Percentiles rank a stretch among this genome's conserved stretches.
Conservation (phyloP, 163 green algal species). For the Scenedesmus sp. region DNA sequence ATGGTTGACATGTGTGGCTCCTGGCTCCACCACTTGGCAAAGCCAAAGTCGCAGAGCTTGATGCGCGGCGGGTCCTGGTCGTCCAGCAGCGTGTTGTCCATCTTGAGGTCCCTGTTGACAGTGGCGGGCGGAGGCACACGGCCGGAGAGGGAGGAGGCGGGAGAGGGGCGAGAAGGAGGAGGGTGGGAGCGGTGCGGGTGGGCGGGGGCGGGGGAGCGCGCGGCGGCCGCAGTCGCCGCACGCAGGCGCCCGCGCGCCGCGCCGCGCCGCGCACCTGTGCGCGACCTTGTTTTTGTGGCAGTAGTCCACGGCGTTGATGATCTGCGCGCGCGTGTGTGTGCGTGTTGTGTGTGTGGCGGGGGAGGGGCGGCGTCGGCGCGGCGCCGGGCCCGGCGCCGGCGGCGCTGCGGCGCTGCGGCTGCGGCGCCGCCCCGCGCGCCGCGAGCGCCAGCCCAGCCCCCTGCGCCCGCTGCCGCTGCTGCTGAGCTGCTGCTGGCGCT, state of each 20-base stretch:
- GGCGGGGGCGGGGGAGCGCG: neutral
- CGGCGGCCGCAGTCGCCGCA: too few relatives aligned
- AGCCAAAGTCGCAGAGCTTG: constrained; percentile 91
- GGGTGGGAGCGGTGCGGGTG: neutral
- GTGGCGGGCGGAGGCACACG: neutral
- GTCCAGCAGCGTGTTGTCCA: constrained; percentile 94
- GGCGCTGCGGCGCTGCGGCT: too few relatives aligned
- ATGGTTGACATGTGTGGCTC: constrained; percentile 43
- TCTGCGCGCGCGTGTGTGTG: too few relatives aligned
- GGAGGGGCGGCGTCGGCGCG: too few relatives aligned
- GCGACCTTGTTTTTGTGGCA: constrained; percentile 87
- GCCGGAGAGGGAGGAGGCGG: neutral
- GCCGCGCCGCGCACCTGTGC: constrained; percentile 52
- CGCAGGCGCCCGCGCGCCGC: too few relatives aligned
- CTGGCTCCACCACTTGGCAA: constrained; percentile 43
- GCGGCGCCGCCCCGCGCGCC: too few relatives aligned
- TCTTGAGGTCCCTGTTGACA: constrained; percentile 88
- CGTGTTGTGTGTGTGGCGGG: too few relatives aligned
- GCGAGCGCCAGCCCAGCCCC: too few relatives aligned
- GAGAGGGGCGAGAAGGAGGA: neutral
- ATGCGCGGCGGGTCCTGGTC: constrained; percentile 66
- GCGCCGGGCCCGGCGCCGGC: too few relatives aligned
- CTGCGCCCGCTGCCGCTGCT: too few relatives aligned
- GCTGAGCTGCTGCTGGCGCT: too few relatives aligned
- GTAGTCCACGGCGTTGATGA: constrained; percentile 88